phyloP scores from a whole-genome alignment of 345 rosid genomes.

The Gossypium sturtianum region DNA sequence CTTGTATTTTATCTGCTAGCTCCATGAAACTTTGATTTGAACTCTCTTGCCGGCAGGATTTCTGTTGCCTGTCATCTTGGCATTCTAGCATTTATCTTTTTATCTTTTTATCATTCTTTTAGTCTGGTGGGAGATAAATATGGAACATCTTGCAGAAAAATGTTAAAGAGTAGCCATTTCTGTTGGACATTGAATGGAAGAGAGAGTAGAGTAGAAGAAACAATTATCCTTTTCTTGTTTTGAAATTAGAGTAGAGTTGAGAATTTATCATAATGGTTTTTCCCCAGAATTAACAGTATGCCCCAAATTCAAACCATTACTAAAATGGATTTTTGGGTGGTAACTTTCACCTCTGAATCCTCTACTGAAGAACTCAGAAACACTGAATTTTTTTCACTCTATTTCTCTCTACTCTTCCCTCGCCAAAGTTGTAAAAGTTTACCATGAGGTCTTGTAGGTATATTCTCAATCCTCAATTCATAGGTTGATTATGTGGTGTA shows the following conservation, averaged over 20 bases:
- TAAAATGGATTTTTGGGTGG: background rate
- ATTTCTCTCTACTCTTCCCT: background rate
- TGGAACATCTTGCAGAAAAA: background rate
- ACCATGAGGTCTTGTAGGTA: background rate
- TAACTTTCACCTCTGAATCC: background rate
- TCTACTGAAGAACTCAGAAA: background rate
- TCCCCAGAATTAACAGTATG: background rate
- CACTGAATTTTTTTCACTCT: background rate
- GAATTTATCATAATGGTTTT: background rate
- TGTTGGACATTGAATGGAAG: background rate
- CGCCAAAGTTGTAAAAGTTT: background rate
- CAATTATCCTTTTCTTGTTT: background rate
- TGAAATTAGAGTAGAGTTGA: background rate
- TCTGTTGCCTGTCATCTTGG: background rate
- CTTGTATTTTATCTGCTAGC: slow-evolving; percentile 7
- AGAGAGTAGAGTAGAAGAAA: background rate
- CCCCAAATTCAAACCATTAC: background rate
- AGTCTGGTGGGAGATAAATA: background rate
- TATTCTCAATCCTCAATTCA: background rate
- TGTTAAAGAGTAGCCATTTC: background rate
- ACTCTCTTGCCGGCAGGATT: background rate
- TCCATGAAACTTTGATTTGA: slow-evolving; percentile 12
- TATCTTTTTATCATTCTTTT: background rate
- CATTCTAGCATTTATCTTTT: background rate
- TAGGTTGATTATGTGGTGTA: background rate